A percentile compares a stretch with the other conserved stretches of the same genome.
These are phyloP conservation scores for Chlorella variabilis DNA, from an alignment of 163 green algal species.

Conservation along the genomic window DNA sequence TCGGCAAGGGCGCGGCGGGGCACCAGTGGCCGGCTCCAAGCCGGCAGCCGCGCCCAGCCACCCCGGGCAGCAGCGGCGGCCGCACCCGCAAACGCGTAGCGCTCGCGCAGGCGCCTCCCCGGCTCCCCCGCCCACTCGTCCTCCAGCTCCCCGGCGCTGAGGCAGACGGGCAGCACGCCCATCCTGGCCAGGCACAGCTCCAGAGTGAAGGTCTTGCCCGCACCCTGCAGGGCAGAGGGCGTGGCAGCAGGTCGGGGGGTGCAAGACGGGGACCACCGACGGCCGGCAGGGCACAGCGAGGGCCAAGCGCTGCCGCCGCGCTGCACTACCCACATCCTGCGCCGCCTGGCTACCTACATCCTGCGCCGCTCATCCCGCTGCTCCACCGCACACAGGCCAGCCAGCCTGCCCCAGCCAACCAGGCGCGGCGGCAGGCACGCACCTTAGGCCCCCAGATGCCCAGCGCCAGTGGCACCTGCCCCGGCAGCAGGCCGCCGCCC, in stretches of 20 bases:
- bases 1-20: no score
- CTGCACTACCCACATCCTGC: no score
- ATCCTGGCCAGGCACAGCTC: slow-evolving; percentile 96
- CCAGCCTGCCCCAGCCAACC: no score
- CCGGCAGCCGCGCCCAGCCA: no score
- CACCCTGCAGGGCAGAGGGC: slow-evolving; percentile 46
- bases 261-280: not conserved
- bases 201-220: slow-evolving; percentile 95
- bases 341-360: no score
- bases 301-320: no score
- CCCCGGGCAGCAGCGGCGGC: not conserved
- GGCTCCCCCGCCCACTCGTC: slow-evolving; percentile 92
- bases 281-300: no score
- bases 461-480: slow-evolving; percentile 86
- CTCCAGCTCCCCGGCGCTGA: slow-evolving; percentile 93
- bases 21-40: no score
- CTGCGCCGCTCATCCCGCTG: no score
- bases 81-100: slow-evolving; percentile 70
- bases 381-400: no score
- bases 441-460: slow-evolving; percentile 91
- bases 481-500: not conserved
- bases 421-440: no score
- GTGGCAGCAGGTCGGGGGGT: not conserved
- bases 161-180: slow-evolving; percentile 88
- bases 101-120: slow-evolving; percentile 87